These are phyloP conservation scores for Coniferiporia sulphurascens DNA, from an alignment of 1,284 basidiomycete species.

Conservation along the genomic window DNA sequence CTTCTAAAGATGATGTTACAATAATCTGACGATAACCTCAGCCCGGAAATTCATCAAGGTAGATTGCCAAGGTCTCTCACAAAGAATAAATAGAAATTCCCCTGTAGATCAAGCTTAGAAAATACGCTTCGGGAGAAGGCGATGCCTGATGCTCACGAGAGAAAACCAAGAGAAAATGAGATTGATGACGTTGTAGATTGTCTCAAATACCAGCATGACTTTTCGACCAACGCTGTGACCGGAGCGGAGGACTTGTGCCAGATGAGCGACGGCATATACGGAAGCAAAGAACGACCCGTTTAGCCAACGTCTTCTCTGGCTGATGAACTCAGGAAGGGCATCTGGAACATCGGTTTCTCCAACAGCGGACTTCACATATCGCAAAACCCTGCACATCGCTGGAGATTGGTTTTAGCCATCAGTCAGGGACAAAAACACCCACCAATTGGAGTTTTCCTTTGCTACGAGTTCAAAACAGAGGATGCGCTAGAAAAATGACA, in stretches of 20 bases:
- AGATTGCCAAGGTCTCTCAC: conserved; percentile 43
- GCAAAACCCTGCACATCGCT: conserved; percentile 64
- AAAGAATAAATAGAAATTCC: conserved; percentile 96
- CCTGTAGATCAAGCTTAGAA: conserved; percentile 38
- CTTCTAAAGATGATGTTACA: conserved; percentile 84
- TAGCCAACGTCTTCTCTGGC: conserved; percentile 86
- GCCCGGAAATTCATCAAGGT: neutral
- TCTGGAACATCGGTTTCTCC: conserved; percentile 98
- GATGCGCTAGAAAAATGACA: conserved; percentile 61
- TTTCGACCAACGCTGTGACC: conserved; percentile 84
- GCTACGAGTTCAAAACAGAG: conserved; percentile 96
- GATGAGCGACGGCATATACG: conserved; percentile 78
- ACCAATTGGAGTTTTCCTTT: conserved; percentile 85
- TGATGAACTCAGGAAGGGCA: conserved; percentile 90
- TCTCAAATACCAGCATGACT: conserved; percentile 70
- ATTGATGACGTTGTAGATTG: conserved; percentile 85
- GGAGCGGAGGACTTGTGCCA: conserved; percentile 78
- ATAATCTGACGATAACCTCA: conserved; percentile 53
- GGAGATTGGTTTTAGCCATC: conserved; percentile 4
- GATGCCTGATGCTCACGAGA: conserved; percentile 49
- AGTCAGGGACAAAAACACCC: conserved; percentile 13
- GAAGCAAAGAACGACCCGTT: conserved; percentile 97
- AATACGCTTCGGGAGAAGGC: neutral
- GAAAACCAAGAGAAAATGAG: conserved; percentile 92
- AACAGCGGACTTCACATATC: conserved; percentile 93